phyloP scores from a whole-genome alignment of 192 early-diverging fungal species.

The Chytriomyces confervae region DNA sequence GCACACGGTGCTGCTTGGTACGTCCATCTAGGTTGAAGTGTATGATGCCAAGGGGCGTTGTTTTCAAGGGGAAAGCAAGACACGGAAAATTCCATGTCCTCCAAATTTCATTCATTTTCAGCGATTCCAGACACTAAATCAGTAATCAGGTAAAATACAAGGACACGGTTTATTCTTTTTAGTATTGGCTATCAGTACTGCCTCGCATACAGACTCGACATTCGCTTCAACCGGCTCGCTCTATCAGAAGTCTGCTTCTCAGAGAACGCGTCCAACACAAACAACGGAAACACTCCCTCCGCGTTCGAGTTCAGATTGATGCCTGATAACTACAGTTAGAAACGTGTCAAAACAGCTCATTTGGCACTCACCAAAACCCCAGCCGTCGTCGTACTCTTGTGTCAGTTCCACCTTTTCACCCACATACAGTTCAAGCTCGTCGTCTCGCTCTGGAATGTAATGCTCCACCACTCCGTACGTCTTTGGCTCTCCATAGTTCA shows the following conservation, averaged over 20 bases:
- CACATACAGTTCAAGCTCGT: constrained; percentile 31
- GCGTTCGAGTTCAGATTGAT: constrained; percentile 16
- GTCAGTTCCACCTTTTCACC: constrained; percentile 20
- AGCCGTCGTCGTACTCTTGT: constrained; percentile 14
- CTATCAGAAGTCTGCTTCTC: no score
- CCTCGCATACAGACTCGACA: constrained; percentile 19
- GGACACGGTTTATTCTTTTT: no score
- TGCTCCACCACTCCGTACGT: neutral
- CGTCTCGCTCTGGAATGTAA: neutral
- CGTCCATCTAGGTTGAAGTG: no score
- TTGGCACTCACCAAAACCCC: neutral
- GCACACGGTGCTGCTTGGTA: neutral
- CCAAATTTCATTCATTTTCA: no score
- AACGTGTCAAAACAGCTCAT: neutral
- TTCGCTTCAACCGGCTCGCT: neutral
- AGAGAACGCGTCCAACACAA: constrained; percentile 11
- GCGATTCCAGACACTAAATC: no score
- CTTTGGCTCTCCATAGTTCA: neutral
- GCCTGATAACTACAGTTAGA: neutral
- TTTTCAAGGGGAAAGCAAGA: no score
- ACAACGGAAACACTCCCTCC: constrained; percentile 22
- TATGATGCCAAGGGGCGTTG: no score
- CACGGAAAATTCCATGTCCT: no score
- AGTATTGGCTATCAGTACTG: neutral
- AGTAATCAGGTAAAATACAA: no score